Conservation (phyloP, 2,329 filamentous ascomycete species). For the Clathrospora elynae region DNA sequence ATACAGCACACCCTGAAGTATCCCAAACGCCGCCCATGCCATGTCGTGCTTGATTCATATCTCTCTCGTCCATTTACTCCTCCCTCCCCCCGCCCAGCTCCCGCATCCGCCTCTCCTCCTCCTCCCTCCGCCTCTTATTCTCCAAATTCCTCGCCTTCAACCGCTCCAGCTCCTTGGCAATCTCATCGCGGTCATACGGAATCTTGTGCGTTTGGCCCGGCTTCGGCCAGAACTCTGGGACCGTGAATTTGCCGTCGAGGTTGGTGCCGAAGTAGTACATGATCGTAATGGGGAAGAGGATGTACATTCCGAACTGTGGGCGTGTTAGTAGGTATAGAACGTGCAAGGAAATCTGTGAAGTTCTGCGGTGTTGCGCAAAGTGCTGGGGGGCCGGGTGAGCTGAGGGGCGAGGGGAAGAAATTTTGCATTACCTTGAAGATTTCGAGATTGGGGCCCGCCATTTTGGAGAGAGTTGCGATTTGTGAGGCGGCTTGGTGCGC, state of each 20-base stretch:
- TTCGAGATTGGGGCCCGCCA: constrained; percentile 90
- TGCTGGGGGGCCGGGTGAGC: constrained; percentile 3
- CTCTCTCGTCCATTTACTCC: constrained; percentile 10
- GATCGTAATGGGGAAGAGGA: constrained; percentile 97
- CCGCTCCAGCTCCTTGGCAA: constrained; percentile 77
- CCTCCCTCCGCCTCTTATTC: constrained; percentile 55
- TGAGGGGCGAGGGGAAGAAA: neutral
- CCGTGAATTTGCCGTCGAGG: constrained; percentile 81
- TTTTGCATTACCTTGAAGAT: constrained; percentile 78
- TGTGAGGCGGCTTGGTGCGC: constrained; percentile 27
- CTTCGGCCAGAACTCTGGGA: constrained; percentile 93
- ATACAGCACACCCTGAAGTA: constrained; percentile 23
- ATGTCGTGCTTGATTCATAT: neutral
- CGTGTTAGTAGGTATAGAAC: too few species aligned
- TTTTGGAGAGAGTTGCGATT: constrained; percentile 44
- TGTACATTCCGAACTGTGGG: constrained; percentile 92
- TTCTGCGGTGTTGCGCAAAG: too few species aligned
- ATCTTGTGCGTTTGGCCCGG: constrained; percentile 76
- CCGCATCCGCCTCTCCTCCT: constrained; percentile 41
- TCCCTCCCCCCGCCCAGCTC: constrained; percentile 24
- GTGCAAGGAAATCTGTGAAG: too few species aligned
- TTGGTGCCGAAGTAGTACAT: constrained; percentile 99
- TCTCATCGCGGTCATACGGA: constrained; percentile 79
- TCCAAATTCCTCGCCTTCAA: constrained; percentile 61
- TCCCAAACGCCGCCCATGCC: constrained; percentile 29